A percentile compares a stretch with the other conserved stretches of the same genome.
These are phyloP conservation scores for Pichia cephalocereana DNA, from an alignment of 805 yeast genomes.

Conservation along the genomic window DNA sequence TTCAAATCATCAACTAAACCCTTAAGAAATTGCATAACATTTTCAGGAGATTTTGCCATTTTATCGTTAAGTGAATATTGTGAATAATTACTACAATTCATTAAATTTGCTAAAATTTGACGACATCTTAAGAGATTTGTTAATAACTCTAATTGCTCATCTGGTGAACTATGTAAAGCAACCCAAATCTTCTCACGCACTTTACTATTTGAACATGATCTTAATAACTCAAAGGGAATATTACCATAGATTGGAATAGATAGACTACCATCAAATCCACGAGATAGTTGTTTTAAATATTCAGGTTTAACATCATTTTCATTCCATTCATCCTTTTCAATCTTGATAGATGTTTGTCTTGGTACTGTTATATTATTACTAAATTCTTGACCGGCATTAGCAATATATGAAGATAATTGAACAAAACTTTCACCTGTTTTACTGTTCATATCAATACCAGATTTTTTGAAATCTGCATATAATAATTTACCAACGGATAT, in stretches of 20 bases:
- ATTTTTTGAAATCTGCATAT: conserved; percentile 76
- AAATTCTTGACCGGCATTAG: conserved; percentile 74
- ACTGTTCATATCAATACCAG: conserved; percentile 76
- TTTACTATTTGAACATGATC: conserved; percentile 44
- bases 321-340: conserved; percentile 22
- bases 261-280: conserved; percentile 30
- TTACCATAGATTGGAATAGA: conserved; percentile 54
- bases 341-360: conserved; percentile 18
- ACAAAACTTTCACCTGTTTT: conserved; percentile 62
- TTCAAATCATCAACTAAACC: conserved; percentile 45
- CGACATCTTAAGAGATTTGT: conserved; percentile 55
- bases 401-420: conserved; percentile 67
- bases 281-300: conserved; percentile 15
- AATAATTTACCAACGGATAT: conserved; percentile 71
- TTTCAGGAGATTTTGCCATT: conserved; percentile 76
- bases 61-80: conserved; percentile 81
- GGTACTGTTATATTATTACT: conserved; percentile 36
- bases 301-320: conserved; percentile 20
- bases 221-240: conserved; percentile 55
- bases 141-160: conserved; percentile 51
- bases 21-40: conserved; percentile 61
- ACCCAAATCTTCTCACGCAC: conserved; percentile 68
- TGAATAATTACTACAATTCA: conserved; percentile 64
- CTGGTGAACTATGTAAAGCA: conserved; percentile 56
- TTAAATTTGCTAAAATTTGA: conserved; percentile 58